These are phyloP conservation scores for Talaromyces ruber DNA, from an alignment of 495 filamentous ascomycete species.

Conservation along the genomic window DNA sequence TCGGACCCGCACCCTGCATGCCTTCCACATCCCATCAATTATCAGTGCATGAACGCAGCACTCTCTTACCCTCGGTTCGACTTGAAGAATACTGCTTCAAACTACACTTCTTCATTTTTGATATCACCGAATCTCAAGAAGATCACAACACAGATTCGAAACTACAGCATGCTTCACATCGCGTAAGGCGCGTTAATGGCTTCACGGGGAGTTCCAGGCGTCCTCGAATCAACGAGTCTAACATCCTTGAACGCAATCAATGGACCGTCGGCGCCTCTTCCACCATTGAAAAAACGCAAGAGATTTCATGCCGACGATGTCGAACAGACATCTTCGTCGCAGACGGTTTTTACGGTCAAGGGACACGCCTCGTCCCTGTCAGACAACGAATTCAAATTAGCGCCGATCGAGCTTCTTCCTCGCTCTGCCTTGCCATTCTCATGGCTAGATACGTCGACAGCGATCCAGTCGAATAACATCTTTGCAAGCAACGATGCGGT, in stretches of 20 bases:
- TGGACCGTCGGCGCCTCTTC: slow-evolving; percentile 9
- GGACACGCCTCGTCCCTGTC: slow-evolving; percentile 48
- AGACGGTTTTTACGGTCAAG: slow-evolving; percentile 14
- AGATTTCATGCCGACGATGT: slow-evolving; percentile 13
- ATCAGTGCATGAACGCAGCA: neutral
- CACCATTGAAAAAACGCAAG: slow-evolving; percentile 29
- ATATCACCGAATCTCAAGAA: neutral
- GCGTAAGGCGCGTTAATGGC: slow-evolving; percentile 13
- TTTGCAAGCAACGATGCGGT: slow-evolving; percentile 55
- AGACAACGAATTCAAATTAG: slow-evolving; percentile 49
- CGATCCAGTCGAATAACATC: slow-evolving; percentile 40
- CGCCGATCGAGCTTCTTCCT: slow-evolving; percentile 52
- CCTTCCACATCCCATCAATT: neutral
- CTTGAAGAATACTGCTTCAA: neutral
- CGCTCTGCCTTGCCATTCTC: slow-evolving; percentile 52
- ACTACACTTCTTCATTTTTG: neutral
- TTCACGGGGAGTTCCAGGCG: slow-evolving; percentile 21
- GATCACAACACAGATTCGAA: neutral
- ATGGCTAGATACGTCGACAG: slow-evolving; percentile 47
- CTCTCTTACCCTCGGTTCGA: neutral
- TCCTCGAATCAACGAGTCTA: slow-evolving; percentile 26
- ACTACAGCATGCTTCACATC: neutral
- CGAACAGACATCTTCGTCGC: neutral
- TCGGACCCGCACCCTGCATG: slow-evolving; percentile 6
- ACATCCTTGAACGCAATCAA: slow-evolving; percentile 24